Conservation (phyloP, 306 rosid species). For the Erythrophleum fordii region DNA sequence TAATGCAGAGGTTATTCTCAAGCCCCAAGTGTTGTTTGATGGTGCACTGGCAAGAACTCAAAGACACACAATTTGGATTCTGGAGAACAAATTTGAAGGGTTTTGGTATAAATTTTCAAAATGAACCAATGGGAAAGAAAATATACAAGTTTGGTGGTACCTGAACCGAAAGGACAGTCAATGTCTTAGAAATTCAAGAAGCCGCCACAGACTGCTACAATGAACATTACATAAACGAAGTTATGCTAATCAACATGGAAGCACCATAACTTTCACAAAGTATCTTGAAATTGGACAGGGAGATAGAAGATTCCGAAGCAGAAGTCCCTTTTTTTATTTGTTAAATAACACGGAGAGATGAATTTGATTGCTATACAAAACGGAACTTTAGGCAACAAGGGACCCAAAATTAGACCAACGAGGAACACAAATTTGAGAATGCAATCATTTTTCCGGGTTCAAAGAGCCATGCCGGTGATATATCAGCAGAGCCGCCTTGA, state of each 20-base stretch:
- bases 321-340: not conserved
- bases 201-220: conserved; percentile 46
- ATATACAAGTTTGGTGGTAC: conserved; percentile 41
- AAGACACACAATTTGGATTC: conserved; percentile 25
- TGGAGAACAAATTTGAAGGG: conserved; percentile 27
- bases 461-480: conserved; percentile 18
- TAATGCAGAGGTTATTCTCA: conserved; percentile 27
- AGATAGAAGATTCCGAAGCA: not conserved
- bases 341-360: conserved; percentile 21
- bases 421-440: conserved; percentile 31
- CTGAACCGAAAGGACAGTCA: conserved; percentile 47
- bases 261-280: not conserved
- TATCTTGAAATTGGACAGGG: not conserved
- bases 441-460: conserved; percentile 43
- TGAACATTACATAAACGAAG: conserved; percentile 36
- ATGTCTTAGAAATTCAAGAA: conserved; percentile 46
- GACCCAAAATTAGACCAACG: conserved; percentile 48
- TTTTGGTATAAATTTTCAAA: not conserved
- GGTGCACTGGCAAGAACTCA: conserved; percentile 34
- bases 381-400: conserved; percentile 43
- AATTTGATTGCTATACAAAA: conserved; percentile 45
- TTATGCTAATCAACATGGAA: not conserved
- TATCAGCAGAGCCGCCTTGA: conserved; percentile 28
- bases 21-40: conserved; percentile 8
- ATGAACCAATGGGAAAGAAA: conserved; percentile 31